These are phyloP conservation scores for Puccinia triticina DNA, from an alignment of 1,284 basidiomycete genomes.

Conservation along the genomic window DNA sequence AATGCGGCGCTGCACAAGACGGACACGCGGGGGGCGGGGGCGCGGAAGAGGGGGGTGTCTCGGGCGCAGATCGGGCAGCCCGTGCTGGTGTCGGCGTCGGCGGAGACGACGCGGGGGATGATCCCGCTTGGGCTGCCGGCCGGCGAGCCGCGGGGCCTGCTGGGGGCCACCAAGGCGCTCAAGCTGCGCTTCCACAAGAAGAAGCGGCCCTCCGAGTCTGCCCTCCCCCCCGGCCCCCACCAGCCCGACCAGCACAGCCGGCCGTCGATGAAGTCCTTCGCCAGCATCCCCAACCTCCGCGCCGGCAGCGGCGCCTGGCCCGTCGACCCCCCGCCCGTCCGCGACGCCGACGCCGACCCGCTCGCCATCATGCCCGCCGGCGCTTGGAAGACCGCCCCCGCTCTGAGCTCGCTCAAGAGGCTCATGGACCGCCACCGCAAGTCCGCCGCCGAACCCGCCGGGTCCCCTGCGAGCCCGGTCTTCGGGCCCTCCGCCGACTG, in stretches of 20 bases:
- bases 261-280: background rate
- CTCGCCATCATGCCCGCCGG: background rate
- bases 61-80: constrained; percentile 30
- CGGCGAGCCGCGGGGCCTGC: background rate
- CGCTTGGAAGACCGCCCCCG: background rate
- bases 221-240: background rate
- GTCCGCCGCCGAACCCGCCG: background rate
- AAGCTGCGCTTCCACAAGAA: constrained; percentile 38
- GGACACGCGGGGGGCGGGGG: background rate
- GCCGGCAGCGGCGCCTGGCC: background rate
- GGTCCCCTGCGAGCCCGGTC: background rate
- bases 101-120: background rate
- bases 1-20: constrained; percentile 36
- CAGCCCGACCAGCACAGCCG: background rate
- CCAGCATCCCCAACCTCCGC: constrained; percentile 13
- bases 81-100: constrained; percentile 27
- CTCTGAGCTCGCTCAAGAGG: constrained; percentile 4
- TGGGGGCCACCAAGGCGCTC: background rate
- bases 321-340: background rate
- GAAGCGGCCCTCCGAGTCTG: constrained; percentile 37
- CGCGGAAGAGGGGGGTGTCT: constrained; percentile 17
- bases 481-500: background rate
- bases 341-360: background rate
- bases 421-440: constrained; percentile 22
- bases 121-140: background rate